Percentiles rank a stretch among this genome's conserved stretches.
Conservation (phyloP, 306 rosid species). For the Quercus dentata region DNA sequence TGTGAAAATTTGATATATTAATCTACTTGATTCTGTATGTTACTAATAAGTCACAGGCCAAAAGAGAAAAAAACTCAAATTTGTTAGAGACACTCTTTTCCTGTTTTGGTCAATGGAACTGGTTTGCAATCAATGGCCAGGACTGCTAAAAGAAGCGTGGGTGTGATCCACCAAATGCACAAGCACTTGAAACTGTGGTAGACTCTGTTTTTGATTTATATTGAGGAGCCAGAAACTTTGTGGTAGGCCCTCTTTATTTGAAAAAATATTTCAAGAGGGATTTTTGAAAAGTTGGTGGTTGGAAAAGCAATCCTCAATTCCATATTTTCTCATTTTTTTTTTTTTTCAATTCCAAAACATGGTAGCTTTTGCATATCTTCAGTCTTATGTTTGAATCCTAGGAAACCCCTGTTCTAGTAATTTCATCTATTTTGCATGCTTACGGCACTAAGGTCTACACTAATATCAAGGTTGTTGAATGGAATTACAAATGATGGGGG, state of each 20-base stretch:
- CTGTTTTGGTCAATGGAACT: not conserved
- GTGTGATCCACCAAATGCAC: not conserved
- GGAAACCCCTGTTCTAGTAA: not conserved
- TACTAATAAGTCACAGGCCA: not conserved
- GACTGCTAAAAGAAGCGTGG: not conserved
- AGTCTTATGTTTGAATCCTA: not conserved
- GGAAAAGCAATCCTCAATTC: not conserved
- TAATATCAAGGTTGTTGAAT: not conserved
- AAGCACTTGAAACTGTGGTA: too few species aligned
- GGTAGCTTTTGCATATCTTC: not conserved
- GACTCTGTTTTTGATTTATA: not conserved
- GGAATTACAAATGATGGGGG: not conserved
- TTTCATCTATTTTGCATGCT: not conserved
- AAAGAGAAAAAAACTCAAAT: not conserved
- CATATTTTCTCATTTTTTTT: too few species aligned
- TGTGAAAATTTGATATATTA: not conserved
- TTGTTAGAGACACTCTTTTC: too few species aligned
- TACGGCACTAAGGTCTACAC: not conserved
- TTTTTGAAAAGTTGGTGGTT: not conserved
- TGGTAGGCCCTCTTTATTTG: not conserved
- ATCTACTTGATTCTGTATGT: not conserved
- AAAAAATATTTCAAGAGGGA: not conserved
- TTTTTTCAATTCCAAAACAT: not conserved
- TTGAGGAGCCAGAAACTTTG: too few species aligned
- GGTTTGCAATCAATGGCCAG: not conserved